Evolutionary conservation across 495 filamentous ascomycete genomes (phyloP), one percentile per base, ranked within the genome.

Genomic region (Podospora tetraspora): DNA sequence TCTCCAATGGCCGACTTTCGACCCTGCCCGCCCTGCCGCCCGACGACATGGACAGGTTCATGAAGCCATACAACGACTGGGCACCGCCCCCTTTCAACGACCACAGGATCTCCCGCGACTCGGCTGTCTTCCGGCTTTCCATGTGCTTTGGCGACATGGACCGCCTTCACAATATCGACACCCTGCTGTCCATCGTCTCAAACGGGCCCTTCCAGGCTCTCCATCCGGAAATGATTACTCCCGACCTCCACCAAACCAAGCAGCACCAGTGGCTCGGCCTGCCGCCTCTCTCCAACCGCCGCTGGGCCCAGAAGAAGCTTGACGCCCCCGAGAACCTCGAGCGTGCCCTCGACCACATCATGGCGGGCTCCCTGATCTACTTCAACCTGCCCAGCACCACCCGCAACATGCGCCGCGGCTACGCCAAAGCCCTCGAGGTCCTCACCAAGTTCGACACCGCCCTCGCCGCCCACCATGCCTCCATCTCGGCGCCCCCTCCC

Each of bases 71-170:
- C 68, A 68, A 59, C 22, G 27, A 70, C 16, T 72, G 71, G 71
- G 71, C 71, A 8, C 71, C 71, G 4, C 27, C 68, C 30, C 71
- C 71, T 16, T 72, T 57, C 68, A 72, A 72, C 71, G 63, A 23
- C 67, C 9, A 9, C 21, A 30, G 29, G 8, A 62, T 69, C 5
- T 37, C 34, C 43, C 3, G 25, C 61, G 71, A 72, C 12, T 11
- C 57, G 10, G 65, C 62, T 0, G 9, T 52, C 13, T 66, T 23
- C 65, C 64, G 56, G 11, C 66, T 72, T 62, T 37, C 37, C 19
- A 23, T 70, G 34, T 27, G 23, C 59, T 22, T 68, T 27, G 59
- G 27, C 58, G 66, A 68, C 62, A 11, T 70, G 7, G 37, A 65
- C 16, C 16, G 34, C 19, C 3, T 61, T 3, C 43, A 66, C 7